A percentile compares a stretch with the other conserved stretches of the same genome.
These are phyloP conservation scores for Kuraishia capsulata DNA, from an alignment of 805 yeast genomes.

Conservation along the genomic window DNA sequence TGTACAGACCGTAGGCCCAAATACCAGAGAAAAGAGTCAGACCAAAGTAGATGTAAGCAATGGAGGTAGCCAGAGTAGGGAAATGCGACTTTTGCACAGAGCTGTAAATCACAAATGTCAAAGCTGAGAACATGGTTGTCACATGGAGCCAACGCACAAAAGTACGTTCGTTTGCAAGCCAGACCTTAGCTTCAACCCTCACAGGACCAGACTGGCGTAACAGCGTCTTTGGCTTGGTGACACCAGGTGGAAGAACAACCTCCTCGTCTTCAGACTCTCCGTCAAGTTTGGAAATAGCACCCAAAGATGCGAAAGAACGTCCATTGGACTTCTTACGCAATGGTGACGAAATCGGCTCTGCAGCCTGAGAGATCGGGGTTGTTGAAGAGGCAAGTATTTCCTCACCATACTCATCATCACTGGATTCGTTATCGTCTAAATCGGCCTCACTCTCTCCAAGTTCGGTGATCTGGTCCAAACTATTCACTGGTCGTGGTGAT, in stretches of 20 bases:
- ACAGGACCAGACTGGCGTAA: constrained; percentile 87
- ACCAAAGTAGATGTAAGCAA: constrained; percentile 75
- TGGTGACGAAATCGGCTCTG: constrained; percentile 2
- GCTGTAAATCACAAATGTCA: constrained; percentile 77
- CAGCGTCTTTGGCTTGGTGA: constrained; percentile 66
- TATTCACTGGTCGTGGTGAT: constrained; percentile 5
- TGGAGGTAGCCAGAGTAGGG: constrained; percentile 48
- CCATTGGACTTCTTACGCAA: constrained; percentile 10
- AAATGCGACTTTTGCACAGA: constrained; percentile 63
- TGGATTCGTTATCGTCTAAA: constrained; percentile 50
- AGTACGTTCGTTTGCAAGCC: constrained; percentile 98
- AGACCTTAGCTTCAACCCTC: constrained; percentile 93
- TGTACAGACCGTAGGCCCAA: constrained; percentile 84
- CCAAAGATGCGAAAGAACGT: constrained; percentile 16
- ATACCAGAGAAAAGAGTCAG: constrained; percentile 75
- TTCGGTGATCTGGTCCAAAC: constrained; percentile 22
- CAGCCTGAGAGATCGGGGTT: constrained; percentile 4
- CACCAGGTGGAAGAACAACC: constrained; percentile 82
- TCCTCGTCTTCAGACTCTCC: constrained; percentile 83
- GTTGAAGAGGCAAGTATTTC: constrained; percentile 7
- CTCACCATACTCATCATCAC: constrained; percentile 20
- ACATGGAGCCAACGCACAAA: constrained; percentile 93
- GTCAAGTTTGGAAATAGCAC: constrained; percentile 23
- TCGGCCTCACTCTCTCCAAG: constrained; percentile 31
- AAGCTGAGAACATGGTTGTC: constrained; percentile 71